Percentiles rank a stretch among this genome's conserved stretches.
phyloP scores from a whole-genome alignment of 176 grass and related monocot species.

The Pharus latifolius region DNA sequence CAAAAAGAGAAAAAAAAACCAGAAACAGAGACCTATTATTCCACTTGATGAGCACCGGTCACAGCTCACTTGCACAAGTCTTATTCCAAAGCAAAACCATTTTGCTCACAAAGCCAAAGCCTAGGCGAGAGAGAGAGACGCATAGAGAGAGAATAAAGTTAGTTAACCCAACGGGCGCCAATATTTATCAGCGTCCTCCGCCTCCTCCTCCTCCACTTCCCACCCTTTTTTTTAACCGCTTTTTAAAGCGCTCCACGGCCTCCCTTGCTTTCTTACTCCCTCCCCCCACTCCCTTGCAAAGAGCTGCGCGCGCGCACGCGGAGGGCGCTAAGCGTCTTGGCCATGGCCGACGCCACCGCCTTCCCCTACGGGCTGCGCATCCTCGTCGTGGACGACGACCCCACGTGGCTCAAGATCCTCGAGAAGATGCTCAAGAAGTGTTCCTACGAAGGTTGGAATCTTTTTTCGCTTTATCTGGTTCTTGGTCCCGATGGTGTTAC shows the following conservation, averaged over 20 bases:
- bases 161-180: slow-evolving; percentile 33
- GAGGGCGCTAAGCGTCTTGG: slow-evolving; percentile 26
- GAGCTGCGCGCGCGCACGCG: neutral
- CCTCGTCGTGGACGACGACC: slow-evolving; percentile 92
- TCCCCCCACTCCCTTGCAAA: slow-evolving; percentile 1
- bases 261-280: slow-evolving; percentile 12
- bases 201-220: slow-evolving; percentile 26
- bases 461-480: slow-evolving; percentile 23
- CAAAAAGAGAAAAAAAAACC: neutral
- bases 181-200: slow-evolving; percentile 22
- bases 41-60: slow-evolving; percentile 16
- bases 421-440: slow-evolving; percentile 99
- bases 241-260: slow-evolving; percentile 19
- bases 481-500: neutral
- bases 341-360: slow-evolving; percentile 43
- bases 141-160: slow-evolving; percentile 25
- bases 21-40: neutral
- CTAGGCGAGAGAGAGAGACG: neutral
- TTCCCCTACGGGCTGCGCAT: slow-evolving; percentile 95
- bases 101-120: neutral
- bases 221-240: slow-evolving; percentile 44
- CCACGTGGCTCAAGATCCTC: slow-evolving; percentile 97
- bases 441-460: slow-evolving; percentile 83
- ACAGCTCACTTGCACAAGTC: slow-evolving; percentile 8
- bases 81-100: slow-evolving; percentile 14